Base-by-base conservation (phyloP, 225 moss, liverwort and hornwort genomes). In the Rhytidiadelphus loreus region DNA sequence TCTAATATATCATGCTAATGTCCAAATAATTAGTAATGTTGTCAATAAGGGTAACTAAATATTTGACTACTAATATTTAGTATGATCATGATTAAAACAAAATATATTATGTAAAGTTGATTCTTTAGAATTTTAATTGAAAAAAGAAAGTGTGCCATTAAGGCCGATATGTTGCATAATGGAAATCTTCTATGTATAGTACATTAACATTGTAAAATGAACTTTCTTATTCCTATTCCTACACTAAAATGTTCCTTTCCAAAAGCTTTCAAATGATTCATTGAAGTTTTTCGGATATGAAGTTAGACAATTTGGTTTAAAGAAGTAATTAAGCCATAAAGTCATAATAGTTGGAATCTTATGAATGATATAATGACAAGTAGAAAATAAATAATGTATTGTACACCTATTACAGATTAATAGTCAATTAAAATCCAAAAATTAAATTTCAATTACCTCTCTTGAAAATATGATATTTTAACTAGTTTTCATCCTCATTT, bases 271-370 rank as follows among this genome's bases (percentile, higher is more conserved):
- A 72, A 28, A 43, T 44, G 28, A 44, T 44, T 74, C 3, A 2
- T 19, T 75, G 50, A 13, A 50, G 50, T 4, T 75, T 4, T 75
- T 48, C 30, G 30, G 12, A 48, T 74, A 20, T 29, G 7, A 73
- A 30, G 2, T 30, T 6, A 73, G 11, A 30, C 12, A 32, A 18
- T 50, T 13, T 48, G 17, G 24, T 30, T 73, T 20, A 12, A 48
- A 73, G 11, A 48, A 2, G 1, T 2, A 32, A 2, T 33, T 21
- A 75, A 30, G 20, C 0, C 0, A 0, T 50, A 12, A 12, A 32
- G 0, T 75, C 12, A 20, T 20, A 75, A 75, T 2, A 75, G 1
- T 13, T 52, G 52, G 8, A 75, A 33, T 75, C 8, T 32, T 33
- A 8, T 33, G 13, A 52, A 22, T 21, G 13, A 52, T 33, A 32